phyloP scores from a whole-genome alignment of 2,329 filamentous ascomycete genomes.

The Paecilomyces variotii region DNA sequence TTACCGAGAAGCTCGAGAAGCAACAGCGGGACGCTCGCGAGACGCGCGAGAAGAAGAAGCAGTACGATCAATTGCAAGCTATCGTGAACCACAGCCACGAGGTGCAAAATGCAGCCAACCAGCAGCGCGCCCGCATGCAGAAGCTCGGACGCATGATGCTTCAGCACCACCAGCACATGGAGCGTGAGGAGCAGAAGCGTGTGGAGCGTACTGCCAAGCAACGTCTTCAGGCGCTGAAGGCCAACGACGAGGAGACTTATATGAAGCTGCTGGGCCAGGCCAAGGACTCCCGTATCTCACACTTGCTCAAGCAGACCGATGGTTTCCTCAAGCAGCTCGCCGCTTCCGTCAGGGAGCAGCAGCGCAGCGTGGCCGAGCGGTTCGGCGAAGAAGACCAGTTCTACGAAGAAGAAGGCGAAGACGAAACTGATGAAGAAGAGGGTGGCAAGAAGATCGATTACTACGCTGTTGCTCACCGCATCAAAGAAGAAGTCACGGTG shows the following conservation, averaged over 20 bases:
- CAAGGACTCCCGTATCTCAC: slow-evolving; percentile 98
- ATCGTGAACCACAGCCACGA: slow-evolving; percentile 77
- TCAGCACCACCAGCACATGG: slow-evolving; percentile 85
- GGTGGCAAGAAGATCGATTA: slow-evolving; percentile 83
- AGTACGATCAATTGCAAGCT: slow-evolving; percentile 81
- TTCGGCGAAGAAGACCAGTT: slow-evolving; percentile 60
- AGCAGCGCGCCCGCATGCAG: slow-evolving; percentile 65
- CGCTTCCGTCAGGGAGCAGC: slow-evolving; percentile 87
- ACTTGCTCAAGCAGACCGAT: slow-evolving; percentile 92
- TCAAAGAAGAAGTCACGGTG: slow-evolving; percentile 81
- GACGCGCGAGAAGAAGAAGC: slow-evolving; percentile 95
- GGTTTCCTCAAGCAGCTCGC: slow-evolving; percentile 95
- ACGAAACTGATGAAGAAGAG: slow-evolving; percentile 60
- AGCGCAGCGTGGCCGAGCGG: slow-evolving; percentile 69
- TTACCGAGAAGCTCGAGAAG: slow-evolving; percentile 98
- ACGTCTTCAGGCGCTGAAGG: slow-evolving; percentile 96
- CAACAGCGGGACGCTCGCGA: slow-evolving; percentile 95
- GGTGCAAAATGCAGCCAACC: slow-evolving; percentile 58
- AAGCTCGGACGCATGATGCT: slow-evolving; percentile 89
- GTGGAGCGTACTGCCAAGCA: slow-evolving; percentile 97
- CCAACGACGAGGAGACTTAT: slow-evolving; percentile 98
- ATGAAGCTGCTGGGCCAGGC: slow-evolving; percentile 95
- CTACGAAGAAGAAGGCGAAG: slow-evolving; percentile 59
- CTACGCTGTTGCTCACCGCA: slow-evolving; percentile 93
- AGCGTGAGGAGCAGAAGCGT: slow-evolving; percentile 98